phyloP scores from a whole-genome alignment of 352 stramenopile species.

The Globisporangium megalacanthum region DNA sequence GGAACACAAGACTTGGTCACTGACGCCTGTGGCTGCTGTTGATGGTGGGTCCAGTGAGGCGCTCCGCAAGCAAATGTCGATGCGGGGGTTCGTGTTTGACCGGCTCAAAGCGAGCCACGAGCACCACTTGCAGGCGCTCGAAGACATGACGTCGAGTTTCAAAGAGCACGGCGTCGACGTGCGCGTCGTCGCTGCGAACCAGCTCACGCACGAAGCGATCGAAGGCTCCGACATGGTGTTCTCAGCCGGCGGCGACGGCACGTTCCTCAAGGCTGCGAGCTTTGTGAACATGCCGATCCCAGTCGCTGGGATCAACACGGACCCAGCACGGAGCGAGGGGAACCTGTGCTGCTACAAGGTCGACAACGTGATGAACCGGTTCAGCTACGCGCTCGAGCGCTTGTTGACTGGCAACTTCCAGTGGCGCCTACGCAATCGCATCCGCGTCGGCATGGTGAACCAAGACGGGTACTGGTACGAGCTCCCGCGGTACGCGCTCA shows the following conservation, averaged over 20 bases:
- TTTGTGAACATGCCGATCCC: slow-evolving; percentile 85
- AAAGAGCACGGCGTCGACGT: slow-evolving; percentile 66
- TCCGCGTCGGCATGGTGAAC: slow-evolving; percentile 86
- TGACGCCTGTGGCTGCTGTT: neutral
- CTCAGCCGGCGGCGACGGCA: slow-evolving; percentile 79
- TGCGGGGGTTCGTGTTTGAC: slow-evolving; percentile 86
- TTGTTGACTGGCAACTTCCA: slow-evolving; percentile 71
- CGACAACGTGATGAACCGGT: slow-evolving; percentile 70
- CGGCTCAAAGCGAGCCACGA: slow-evolving; percentile 83
- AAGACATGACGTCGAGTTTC: slow-evolving; percentile 80
- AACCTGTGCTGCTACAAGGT: slow-evolving; percentile 86
- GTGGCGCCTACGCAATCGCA: slow-evolving; percentile 76
- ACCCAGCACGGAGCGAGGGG: slow-evolving; percentile 78
- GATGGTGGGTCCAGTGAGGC: slow-evolving; percentile 43
- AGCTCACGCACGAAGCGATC: slow-evolving; percentile 74
- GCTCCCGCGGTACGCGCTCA: slow-evolving; percentile 77
- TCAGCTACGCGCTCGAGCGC: slow-evolving; percentile 60
- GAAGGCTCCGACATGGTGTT: slow-evolving; percentile 84
- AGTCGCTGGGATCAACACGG: slow-evolving; percentile 81
- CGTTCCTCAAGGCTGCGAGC: slow-evolving; percentile 83
- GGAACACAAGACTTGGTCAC: slow-evolving; percentile 7
- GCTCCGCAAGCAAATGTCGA: slow-evolving; percentile 87
- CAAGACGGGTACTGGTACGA: slow-evolving; percentile 87
- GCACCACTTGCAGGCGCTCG: slow-evolving; percentile 76
- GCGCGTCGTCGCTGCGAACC: slow-evolving; percentile 68